These are phyloP conservation scores for Debaryomyces sp. DNA, from an alignment of 1,139 yeast genomes.

Conservation along the genomic window DNA sequence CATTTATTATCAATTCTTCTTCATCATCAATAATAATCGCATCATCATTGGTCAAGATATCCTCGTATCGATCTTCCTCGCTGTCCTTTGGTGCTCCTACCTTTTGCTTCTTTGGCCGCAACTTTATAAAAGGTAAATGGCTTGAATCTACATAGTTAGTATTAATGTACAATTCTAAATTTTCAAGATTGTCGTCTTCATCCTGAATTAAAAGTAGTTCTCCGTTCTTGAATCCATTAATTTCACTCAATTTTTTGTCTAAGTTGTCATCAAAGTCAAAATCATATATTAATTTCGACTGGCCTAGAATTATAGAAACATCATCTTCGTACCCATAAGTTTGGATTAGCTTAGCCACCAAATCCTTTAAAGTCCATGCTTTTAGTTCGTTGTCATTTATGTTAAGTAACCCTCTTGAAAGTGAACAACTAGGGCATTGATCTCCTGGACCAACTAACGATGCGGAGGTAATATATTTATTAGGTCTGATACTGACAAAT, in stretches of 20 bases:
- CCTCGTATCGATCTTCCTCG: slow-evolving; percentile 16
- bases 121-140: slow-evolving; percentile 27
- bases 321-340: slow-evolving; percentile 67
- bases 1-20: slow-evolving; percentile 11
- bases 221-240: slow-evolving; percentile 60
- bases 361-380: slow-evolving; percentile 32
- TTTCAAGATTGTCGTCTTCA: slow-evolving; percentile 69
- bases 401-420: slow-evolving; percentile 45
- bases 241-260: slow-evolving; percentile 46
- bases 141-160: slow-evolving; percentile 16
- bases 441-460: slow-evolving; percentile 62
- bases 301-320: slow-evolving; percentile 61
- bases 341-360: slow-evolving; percentile 47
- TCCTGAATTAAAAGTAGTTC: slow-evolving; percentile 72
- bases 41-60: slow-evolving; percentile 10
- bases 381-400: slow-evolving; percentile 19
- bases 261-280: slow-evolving; percentile 85
- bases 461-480: slow-evolving; percentile 69
- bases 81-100: slow-evolving; percentile 14
- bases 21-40: slow-evolving; percentile 12
- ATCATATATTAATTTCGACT: slow-evolving; percentile 74
- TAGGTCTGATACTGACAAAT: slow-evolving; percentile 68
- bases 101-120: slow-evolving; percentile 22
- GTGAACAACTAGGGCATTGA: slow-evolving; percentile 75
- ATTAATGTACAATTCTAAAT: slow-evolving; percentile 67